Conservation (phyloP, 2,329 filamentous ascomycete genomes). For the Tolypocladium inflatum region DNA sequence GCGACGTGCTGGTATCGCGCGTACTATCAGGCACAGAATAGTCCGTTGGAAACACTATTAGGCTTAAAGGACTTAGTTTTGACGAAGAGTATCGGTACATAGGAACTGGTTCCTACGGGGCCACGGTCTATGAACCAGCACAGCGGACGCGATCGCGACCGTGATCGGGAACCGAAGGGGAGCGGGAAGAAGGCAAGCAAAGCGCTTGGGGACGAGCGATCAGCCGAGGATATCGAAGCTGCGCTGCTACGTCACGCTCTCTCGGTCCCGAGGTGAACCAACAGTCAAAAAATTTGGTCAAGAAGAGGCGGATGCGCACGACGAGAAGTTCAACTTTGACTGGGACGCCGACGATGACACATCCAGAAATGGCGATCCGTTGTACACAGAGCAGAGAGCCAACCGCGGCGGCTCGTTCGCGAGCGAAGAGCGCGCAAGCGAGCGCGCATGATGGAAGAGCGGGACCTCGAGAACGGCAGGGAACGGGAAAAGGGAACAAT, state of each 20-base stretch:
- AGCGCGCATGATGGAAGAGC: slow-evolving; percentile 61
- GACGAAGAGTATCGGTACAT: too few relatives aligned
- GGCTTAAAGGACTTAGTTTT: too few relatives aligned
- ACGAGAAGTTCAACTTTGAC: slow-evolving; percentile 97
- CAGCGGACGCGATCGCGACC: slow-evolving; percentile 29
- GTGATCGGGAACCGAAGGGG: slow-evolving; percentile 6
- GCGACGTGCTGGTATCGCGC: too few relatives aligned
- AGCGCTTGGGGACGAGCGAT: slow-evolving; percentile 25
- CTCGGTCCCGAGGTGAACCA: slow-evolving; percentile 84
- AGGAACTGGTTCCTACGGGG: slow-evolving; percentile 51
- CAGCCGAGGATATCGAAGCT: slow-evolving; percentile 59
- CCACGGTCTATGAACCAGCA: slow-evolving; percentile 55
- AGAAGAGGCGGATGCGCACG: slow-evolving; percentile 89
- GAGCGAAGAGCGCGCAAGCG: slow-evolving; percentile 47
- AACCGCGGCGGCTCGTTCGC: slow-evolving; percentile 30
- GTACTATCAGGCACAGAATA: too few relatives aligned
- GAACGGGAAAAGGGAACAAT: slow-evolving; percentile 70
- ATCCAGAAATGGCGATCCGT: slow-evolving; percentile 55
- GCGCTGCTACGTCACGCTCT: slow-evolving; percentile 72
- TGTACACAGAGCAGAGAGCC: slow-evolving; percentile 43
- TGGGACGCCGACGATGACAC: slow-evolving; percentile 97
- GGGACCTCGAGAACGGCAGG: slow-evolving; percentile 68
- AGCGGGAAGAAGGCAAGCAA: slow-evolving; percentile 27
- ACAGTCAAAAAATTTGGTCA: slow-evolving; percentile 77
- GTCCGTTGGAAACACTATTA: too few relatives aligned